phyloP scores from a whole-genome alignment of 2,329 filamentous ascomycete species.

The Chaetomium strumarium region DNA sequence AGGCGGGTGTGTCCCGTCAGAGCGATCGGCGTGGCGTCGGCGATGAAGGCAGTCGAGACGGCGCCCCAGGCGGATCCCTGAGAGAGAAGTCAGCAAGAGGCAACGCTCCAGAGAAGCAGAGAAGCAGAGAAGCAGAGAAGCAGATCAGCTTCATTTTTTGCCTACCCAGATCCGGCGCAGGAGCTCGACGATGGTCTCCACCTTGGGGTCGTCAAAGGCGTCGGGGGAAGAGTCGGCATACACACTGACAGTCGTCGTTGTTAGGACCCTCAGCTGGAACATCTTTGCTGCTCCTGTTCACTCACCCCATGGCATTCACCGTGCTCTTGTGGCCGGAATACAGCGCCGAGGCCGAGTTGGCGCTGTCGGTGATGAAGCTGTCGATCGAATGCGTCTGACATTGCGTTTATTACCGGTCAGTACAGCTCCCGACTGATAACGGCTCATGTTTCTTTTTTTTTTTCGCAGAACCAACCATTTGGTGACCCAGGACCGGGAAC shows the following conservation, averaged over 20 bases:
- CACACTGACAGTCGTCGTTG: slow-evolving; percentile 37
- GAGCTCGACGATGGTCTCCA: slow-evolving; percentile 76
- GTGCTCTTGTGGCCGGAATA: slow-evolving; percentile 81
- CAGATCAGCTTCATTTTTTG: too few relatives aligned
- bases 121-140: not conserved
- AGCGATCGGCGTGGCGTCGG: slow-evolving; percentile 77
- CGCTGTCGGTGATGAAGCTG: slow-evolving; percentile 79
- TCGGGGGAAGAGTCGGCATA: slow-evolving; percentile 72
- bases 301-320: slow-evolving; percentile 69
- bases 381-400: slow-evolving; percentile 70
- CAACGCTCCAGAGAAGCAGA: not conserved
- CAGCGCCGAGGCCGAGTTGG: slow-evolving; percentile 75
- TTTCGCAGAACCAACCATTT: slow-evolving; percentile 54
- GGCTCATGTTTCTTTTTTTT: not conserved
- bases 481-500: slow-evolving; percentile 79
- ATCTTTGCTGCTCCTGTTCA: not conserved
- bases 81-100: not conserved
- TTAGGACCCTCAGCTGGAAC: too few relatives aligned
- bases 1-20: slow-evolving; percentile 66
- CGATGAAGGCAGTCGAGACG: slow-evolving; percentile 74
- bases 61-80: slow-evolving; percentile 53
- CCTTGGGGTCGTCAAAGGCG: slow-evolving; percentile 75
- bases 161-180: slow-evolving; percentile 63
- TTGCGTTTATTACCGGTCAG: too few relatives aligned
- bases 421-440: too few relatives aligned